phyloP scores from a whole-genome alignment of 2,329 filamentous ascomycete genomes.

The Alternaria ethzedia region DNA sequence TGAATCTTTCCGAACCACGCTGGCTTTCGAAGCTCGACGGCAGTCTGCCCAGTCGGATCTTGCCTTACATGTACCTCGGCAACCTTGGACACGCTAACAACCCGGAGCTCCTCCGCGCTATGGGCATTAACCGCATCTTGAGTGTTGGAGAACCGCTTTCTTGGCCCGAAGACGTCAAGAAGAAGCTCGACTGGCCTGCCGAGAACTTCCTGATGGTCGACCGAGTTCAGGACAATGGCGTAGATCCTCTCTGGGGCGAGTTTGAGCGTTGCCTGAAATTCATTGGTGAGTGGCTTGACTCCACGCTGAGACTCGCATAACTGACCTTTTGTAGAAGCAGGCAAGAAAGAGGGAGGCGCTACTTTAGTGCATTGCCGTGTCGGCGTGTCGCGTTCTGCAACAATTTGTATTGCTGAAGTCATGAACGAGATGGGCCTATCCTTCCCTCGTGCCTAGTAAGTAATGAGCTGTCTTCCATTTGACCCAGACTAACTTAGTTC shows the following conservation, averaged over 20 bases:
- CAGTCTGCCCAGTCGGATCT: conserved; percentile 84
- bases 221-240: conserved; percentile 93
- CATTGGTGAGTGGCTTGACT: conserved; percentile 72
- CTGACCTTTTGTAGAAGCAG: conserved; percentile 67
- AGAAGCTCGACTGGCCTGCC: conserved; percentile 69
- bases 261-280: conserved; percentile 88
- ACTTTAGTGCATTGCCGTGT: conserved; percentile 97
- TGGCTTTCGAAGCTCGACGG: conserved; percentile 89
- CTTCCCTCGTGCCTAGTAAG: conserved; percentile 85
- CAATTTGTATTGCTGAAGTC: conserved; percentile 98
- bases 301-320: neutral
- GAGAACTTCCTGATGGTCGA: conserved; percentile 83
- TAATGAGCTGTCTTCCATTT: conserved; percentile 14
- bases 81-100: conserved; percentile 96
- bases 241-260: conserved; percentile 86
- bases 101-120: conserved; percentile 75
- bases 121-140: conserved; percentile 86
- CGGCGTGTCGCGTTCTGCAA: conserved; percentile 92
- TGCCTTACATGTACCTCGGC: conserved; percentile 95
- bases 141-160: conserved; percentile 89
- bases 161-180: conserved; percentile 73
- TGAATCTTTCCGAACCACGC: conserved; percentile 68
- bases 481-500: conserved; percentile 11
- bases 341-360: conserved; percentile 76
- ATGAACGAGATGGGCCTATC: conserved; percentile 83